These are phyloP conservation scores for Lolium perenne DNA, from an alignment of 176 grass and related monocot genomes.

Conservation along the genomic window DNA sequence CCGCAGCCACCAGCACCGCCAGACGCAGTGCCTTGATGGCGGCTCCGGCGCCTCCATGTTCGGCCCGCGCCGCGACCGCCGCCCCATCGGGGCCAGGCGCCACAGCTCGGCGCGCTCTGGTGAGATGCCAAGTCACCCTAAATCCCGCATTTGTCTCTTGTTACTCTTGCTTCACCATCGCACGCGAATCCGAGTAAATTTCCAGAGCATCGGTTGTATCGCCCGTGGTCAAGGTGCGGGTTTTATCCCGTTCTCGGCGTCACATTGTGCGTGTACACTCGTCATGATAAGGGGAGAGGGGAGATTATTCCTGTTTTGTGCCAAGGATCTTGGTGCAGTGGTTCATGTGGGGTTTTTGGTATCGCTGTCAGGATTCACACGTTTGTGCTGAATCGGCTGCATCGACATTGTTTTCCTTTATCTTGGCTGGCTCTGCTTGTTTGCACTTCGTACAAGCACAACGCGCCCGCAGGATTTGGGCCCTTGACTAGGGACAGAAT, in stretches of 20 bases:
- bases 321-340: constrained; percentile 38
- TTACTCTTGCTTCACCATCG: constrained; percentile 39
- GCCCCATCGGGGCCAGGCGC: constrained; percentile 46
- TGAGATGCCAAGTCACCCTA: constrained; percentile 6
- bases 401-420: constrained; percentile 50
- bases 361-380: constrained; percentile 38
- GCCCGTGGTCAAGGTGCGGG: constrained; percentile 17
- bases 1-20: constrained; percentile 26
- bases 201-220: constrained; percentile 67
- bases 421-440: constrained; percentile 36
- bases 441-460: constrained; percentile 21
- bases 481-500: constrained; percentile 35
- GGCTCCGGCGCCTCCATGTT: constrained; percentile 34
- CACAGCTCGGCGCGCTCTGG: constrained; percentile 49
- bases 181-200: constrained; percentile 47
- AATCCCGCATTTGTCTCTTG: constrained; percentile 46
- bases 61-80: constrained; percentile 44
- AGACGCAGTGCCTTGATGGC: constrained; percentile 38
- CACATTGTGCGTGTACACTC: constrained; percentile 20
- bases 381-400: constrained; percentile 27
- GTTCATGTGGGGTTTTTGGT: constrained; percentile 25
- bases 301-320: constrained; percentile 43
- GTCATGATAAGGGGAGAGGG: constrained; percentile 35
- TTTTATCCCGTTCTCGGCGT: constrained; percentile 46
- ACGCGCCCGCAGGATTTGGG: constrained; percentile 9